These are phyloP conservation scores for Herpetomonas tarakana DNA, from an alignment of 208 protist species.

Conservation along the genomic window DNA sequence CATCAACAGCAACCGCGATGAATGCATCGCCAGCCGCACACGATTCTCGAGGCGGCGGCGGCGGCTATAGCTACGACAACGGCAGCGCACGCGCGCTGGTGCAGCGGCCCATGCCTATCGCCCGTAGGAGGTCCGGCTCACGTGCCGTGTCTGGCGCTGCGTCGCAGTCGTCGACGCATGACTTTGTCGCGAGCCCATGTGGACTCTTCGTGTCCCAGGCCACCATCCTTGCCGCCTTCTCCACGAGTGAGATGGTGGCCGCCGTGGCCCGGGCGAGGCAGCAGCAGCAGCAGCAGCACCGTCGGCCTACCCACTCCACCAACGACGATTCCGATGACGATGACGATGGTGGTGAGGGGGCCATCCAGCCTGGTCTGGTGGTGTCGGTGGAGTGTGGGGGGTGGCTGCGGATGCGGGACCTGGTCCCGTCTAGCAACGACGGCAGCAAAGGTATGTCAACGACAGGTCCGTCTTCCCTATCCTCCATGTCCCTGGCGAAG, in stretches of 20 bases:
- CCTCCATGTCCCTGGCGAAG: slow-evolving; percentile 5
- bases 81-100: too few species aligned
- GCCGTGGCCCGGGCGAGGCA: not conserved
- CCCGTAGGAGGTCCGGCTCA: too few species aligned
- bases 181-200: slow-evolving; percentile 17
- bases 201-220: slow-evolving; percentile 41
- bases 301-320: too few species aligned
- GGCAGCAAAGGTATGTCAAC: not conserved
- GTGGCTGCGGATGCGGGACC: slow-evolving; percentile 46
- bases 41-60: too few species aligned
- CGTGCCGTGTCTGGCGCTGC: too few species aligned
- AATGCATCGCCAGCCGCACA: too few species aligned
- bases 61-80: too few species aligned
- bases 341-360: not conserved
- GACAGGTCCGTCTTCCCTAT: not conserved
- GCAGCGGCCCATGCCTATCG: too few species aligned
- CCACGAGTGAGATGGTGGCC: slow-evolving; percentile 4
- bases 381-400: slow-evolving; percentile 40
- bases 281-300: not conserved
- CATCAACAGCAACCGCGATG: too few species aligned
- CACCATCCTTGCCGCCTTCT: slow-evolving; percentile 33
- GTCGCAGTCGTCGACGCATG: too few species aligned
- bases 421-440: not conserved
- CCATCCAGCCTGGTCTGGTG: slow-evolving; percentile 10
- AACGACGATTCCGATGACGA: too few species aligned